Base-by-base conservation (phyloP, 2,329 filamentous ascomycete genomes). In the Eutypella sp. region DNA sequence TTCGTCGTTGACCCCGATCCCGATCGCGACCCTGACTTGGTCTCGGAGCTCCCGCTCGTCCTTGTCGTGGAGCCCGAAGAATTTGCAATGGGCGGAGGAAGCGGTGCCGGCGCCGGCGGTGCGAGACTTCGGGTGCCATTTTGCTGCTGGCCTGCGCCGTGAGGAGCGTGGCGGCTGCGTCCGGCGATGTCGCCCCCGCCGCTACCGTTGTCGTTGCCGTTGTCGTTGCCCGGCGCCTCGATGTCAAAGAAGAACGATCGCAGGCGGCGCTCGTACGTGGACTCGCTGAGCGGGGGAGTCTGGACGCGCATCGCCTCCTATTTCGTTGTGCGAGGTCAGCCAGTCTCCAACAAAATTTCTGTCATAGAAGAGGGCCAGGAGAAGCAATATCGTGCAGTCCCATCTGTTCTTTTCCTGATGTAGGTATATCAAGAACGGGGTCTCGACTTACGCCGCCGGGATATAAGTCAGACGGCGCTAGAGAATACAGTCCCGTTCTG, bases 301-400 rank as follows among this genome's bases (percentile, higher is more conserved):
- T 65, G 67, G 11, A 78, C 58, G 4, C 74, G 67, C n/a, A 59
- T 67, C 5, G 74, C 74, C 62, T 78, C 74, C 74, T 77, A 41
- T 33, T 33, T n/a, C n/a, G n/a, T n/a, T n/a, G n/a, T n/a, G n/a
- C n/a, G n/a, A n/a, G n/a, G n/a, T n/a, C n/a, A n/a, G n/a, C n/a
- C n/a, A n/a, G n/a, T n/a, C n/a, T n/a, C n/a, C n/a, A n/a, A n/a
- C n/a, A n/a, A n/a, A n/a, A n/a, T n/a, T n/a, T n/a, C n/a, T n/a
- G n/a, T n/a, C n/a, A n/a, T n/a, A n/a, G n/a, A n/a, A n/a, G n/a
- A n/a, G n/a, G n/a, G n/a, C n/a, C n/a, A n/a, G n/a, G n/a, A n/a
- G n/a, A n/a, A n/a, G n/a, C n/a, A n/a, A n/a, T n/a, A n/a, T n/a
- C n/a, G n/a, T n/a, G 23, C 7, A 44, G 19, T 33, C 6, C 13